Conservation (phyloP, 164 flowering plant species). For the Aristolochia californica region DNA sequence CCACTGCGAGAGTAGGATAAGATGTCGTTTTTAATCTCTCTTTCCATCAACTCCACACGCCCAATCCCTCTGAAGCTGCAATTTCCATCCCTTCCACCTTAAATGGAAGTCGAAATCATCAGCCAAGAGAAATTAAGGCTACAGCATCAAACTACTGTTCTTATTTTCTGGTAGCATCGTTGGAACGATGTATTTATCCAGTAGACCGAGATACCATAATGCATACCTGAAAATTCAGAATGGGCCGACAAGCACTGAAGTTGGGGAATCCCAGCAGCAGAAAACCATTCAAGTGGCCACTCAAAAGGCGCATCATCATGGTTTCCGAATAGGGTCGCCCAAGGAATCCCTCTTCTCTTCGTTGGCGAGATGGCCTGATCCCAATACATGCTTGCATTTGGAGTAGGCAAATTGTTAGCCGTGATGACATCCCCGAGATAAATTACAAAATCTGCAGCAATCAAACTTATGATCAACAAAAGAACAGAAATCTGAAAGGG, state of each 20-base stretch:
- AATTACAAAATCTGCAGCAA: conserved; percentile 56
- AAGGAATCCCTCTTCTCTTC: conserved; percentile 57
- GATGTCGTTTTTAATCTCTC: conserved; percentile 35
- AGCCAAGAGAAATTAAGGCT: not conserved
- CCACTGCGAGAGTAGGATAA: conserved; percentile 48
- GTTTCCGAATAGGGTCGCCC: conserved; percentile 76
- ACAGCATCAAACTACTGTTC: no score
- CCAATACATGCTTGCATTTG: conserved; percentile 84
- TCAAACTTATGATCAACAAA: not conserved
- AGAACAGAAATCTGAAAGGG: not conserved
- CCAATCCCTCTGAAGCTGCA: conserved; percentile 61
- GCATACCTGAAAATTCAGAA: not conserved
- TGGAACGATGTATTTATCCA: no score
- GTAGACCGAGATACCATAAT: no score
- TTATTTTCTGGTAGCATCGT: not conserved
- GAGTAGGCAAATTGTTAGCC: conserved; percentile 58
- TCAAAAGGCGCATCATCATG: conserved; percentile 78
- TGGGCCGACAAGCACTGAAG: conserved; percentile 26
- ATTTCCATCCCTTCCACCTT: conserved; percentile 30
- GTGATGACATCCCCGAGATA: conserved; percentile 88
- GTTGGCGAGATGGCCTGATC: conserved; percentile 67
- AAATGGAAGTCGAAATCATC: conserved; percentile 4
- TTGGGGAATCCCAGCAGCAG: conserved; percentile 54
- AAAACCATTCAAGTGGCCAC: conserved; percentile 93
- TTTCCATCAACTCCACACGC: conserved; percentile 49